phyloP scores from a whole-genome alignment of 139 green algal genomes.

The Nannochloris sp. region DNA sequence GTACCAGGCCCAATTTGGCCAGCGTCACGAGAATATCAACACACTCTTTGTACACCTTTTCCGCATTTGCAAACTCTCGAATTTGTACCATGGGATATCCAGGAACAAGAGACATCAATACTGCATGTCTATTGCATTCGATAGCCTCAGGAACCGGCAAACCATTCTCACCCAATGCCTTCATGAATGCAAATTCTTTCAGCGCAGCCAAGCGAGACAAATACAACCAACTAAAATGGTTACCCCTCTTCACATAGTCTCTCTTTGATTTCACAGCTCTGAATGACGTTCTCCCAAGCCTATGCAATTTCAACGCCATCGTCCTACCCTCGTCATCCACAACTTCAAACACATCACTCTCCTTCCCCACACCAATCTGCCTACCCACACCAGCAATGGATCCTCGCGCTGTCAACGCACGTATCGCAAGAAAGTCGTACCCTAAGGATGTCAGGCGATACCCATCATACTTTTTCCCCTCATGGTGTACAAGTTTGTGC shows the following conservation, averaged over 20 bases:
- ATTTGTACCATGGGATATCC: constrained; percentile 73
- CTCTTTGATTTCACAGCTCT: constrained; percentile 92
- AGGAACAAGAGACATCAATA: constrained; percentile 87
- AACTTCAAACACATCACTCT: constrained; percentile 89
- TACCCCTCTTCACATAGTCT: constrained; percentile 79
- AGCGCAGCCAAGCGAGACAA: constrained; percentile 83
- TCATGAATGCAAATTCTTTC: constrained; percentile 98
- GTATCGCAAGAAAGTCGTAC: constrained; percentile 96
- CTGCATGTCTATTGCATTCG: constrained; percentile 88
- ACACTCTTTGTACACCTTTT: constrained; percentile 55
- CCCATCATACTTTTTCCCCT: constrained; percentile 81
- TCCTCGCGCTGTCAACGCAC: constrained; percentile 69
- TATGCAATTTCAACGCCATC: constrained; percentile 92
- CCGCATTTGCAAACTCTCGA: constrained; percentile 45
- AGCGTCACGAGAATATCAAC: constrained; percentile 76
- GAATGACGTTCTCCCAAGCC: constrained; percentile 94
- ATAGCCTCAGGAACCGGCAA: constrained; percentile 87
- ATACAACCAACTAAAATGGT: constrained; percentile 84
- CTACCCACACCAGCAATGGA: constrained; percentile 75
- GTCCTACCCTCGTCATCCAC: constrained; percentile 53
- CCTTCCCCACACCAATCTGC: constrained; percentile 95
- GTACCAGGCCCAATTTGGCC: constrained; percentile 74
- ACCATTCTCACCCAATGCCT: constrained; percentile 76
- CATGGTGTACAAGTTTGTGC: constrained; percentile 97
- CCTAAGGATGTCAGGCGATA: constrained; percentile 90